Evolutionary conservation across 1,284 basidiomycete genomes (phyloP).

Genomic region (Tilletia caries): DNA sequence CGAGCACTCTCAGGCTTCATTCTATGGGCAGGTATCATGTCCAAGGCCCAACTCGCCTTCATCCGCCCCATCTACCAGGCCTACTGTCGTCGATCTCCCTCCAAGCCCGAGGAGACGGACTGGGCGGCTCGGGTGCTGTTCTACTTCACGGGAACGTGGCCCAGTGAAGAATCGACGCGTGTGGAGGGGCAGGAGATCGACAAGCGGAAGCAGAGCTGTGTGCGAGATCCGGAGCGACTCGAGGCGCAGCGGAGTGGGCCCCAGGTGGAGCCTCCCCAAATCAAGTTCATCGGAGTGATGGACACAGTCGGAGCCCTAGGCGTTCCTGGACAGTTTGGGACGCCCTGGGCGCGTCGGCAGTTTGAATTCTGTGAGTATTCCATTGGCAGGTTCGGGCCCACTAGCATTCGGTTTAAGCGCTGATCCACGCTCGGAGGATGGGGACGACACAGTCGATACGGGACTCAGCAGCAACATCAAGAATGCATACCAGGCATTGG

Average conservation of each 20-base stretch:
- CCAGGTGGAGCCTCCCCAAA: slow-evolving; percentile 22
- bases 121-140: background rate
- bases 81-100: slow-evolving; percentile 4
- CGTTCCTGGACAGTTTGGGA: slow-evolving; percentile 28
- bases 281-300: slow-evolving; percentile 39
- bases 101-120: background rate
- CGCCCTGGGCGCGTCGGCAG: background rate
- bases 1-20: slow-evolving; percentile 61
- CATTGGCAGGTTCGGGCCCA: too few relatives aligned
- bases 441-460: slow-evolving; percentile 10
- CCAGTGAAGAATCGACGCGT: background rate
- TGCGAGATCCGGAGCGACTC: background rate
- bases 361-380: slow-evolving; percentile 6
- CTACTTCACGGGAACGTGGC: slow-evolving; percentile 6
- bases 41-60: background rate
- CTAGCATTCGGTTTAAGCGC: too few relatives aligned
- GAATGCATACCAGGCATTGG: slow-evolving; percentile 7
- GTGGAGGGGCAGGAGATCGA: background rate
- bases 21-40: slow-evolving; percentile 32
- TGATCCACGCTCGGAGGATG: background rate
- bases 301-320: slow-evolving; percentile 37
- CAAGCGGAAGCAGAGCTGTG: background rate
- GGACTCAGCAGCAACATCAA: slow-evolving; percentile 1
- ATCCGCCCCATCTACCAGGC: slow-evolving; percentile 9
- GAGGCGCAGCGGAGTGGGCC: background rate